Conservation (phyloP, 306 rosid species). For the Fragaria vesca region DNA sequence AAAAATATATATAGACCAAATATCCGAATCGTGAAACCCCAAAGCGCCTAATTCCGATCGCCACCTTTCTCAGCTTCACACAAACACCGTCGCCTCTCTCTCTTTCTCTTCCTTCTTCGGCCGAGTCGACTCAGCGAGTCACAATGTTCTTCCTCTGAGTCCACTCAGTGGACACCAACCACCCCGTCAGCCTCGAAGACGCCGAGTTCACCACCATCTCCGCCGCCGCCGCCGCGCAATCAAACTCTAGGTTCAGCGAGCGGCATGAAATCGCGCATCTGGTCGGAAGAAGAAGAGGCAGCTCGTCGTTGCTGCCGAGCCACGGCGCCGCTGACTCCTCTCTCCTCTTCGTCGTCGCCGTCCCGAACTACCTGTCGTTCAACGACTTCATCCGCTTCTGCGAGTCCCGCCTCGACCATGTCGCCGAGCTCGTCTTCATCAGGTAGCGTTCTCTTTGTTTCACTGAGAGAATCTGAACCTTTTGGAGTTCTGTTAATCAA, state of each 20-base stretch:
- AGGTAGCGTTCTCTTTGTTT: conserved; percentile 35
- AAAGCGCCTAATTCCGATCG: too few species aligned
- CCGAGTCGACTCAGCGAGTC: conserved; percentile 15
- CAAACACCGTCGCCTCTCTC: too few species aligned
- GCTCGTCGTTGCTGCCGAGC: conserved; percentile 53
- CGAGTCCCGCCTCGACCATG: conserved; percentile 57
- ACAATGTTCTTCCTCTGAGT: conserved; percentile 83
- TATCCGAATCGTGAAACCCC: too few species aligned
- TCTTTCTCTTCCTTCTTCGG: not conserved
- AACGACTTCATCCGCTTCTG: conserved; percentile 72
- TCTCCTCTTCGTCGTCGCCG: conserved; percentile 66
- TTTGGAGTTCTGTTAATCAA: too few species aligned
- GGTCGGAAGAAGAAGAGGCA: conserved; percentile 52
- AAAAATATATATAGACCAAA: too few species aligned
- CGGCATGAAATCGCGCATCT: conserved; percentile 76
- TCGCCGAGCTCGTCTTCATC: conserved; percentile 70
- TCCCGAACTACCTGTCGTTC: conserved; percentile 78
- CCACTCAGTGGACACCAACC: conserved; percentile 83
- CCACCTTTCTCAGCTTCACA: too few species aligned
- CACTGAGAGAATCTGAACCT: not conserved
- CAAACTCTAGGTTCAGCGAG: conserved; percentile 46
- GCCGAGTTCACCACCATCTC: conserved; percentile 34
- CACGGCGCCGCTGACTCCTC: conserved; percentile 45
- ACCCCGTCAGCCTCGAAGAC: conserved; percentile 36
- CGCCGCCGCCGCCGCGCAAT: conserved; percentile 19